Conservation (phyloP, 257 asterid genomes). For the Forsythia viridissima region DNA sequence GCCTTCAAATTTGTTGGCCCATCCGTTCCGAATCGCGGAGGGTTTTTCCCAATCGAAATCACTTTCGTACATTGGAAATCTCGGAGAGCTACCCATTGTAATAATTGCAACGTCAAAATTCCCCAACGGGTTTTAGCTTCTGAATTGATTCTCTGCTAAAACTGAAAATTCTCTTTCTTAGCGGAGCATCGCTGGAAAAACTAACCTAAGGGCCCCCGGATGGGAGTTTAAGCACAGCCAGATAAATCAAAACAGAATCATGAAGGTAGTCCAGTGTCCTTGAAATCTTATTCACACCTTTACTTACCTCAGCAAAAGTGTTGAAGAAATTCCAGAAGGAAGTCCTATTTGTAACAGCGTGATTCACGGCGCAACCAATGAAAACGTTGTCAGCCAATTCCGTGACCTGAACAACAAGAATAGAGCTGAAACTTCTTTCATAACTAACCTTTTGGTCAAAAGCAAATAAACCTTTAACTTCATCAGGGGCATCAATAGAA, state of each 20-base stretch:
- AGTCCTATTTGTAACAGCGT: conserved; percentile 45
- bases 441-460: conserved; percentile 30
- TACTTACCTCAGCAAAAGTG: conserved; percentile 35
- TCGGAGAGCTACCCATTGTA: conserved; percentile 44
- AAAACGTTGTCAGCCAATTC: conserved; percentile 37
- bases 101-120: background rate
- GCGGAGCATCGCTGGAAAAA: background rate
- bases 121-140: background rate
- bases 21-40: conserved; percentile 42
- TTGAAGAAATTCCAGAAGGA: conserved; percentile 55
- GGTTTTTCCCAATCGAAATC: conserved; percentile 59
- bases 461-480: conserved; percentile 32
- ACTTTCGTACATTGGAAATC: conserved; percentile 48
- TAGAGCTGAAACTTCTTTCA: conserved; percentile 30
- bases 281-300: conserved; percentile 30
- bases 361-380: conserved; percentile 29
- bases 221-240: background rate
- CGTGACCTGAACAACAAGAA: conserved; percentile 40
- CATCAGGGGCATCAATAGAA: conserved; percentile 18
- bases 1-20: conserved; percentile 50
- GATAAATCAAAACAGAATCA: background rate
- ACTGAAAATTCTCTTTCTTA: conserved; percentile 8
- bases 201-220: background rate
- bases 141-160: conserved; percentile 7
- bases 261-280: conserved; percentile 10